A percentile compares a stretch with the other conserved stretches of the same genome.
Evolutionary conservation across 73 alveolate genomes (phyloP).

Genomic region (Tetrahymena borealis): DNA sequence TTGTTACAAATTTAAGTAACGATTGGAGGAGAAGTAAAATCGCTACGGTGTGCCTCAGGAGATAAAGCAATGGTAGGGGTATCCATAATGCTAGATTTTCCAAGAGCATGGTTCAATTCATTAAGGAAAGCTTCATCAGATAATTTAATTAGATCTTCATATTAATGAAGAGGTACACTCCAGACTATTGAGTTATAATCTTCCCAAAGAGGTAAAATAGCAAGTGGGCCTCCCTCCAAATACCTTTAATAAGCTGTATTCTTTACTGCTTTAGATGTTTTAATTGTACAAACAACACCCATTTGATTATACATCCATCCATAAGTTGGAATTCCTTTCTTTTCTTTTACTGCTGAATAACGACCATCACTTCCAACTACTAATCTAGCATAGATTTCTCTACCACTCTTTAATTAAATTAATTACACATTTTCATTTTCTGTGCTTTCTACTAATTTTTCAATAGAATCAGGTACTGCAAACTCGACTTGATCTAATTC

Average conservation of each 20-base stretch:
- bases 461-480: slow-evolving; percentile 18
- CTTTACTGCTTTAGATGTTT: slow-evolving; percentile 32
- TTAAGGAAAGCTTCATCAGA: slow-evolving; percentile 49
- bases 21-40: slow-evolving; percentile 45
- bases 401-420: slow-evolving; percentile 47
- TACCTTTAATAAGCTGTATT: slow-evolving; percentile 54
- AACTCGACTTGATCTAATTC: slow-evolving; percentile 12
- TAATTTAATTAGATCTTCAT: slow-evolving; percentile 28
- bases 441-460: not conserved
- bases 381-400: slow-evolving; percentile 33
- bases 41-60: not conserved
- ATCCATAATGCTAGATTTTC: slow-evolving; percentile 20
- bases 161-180: slow-evolving; percentile 52
- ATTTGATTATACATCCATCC: slow-evolving; percentile 54
- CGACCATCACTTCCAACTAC: slow-evolving; percentile 79
- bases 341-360: slow-evolving; percentile 53
- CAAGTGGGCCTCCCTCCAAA: slow-evolving; percentile 67
- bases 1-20: slow-evolving; percentile 41
- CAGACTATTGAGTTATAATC: slow-evolving; percentile 61
- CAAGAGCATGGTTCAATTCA: slow-evolving; percentile 44
- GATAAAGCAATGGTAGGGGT: not conserved
- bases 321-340: slow-evolving; percentile 44
- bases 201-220: slow-evolving; percentile 68
- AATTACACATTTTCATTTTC: slow-evolving; percentile 16
- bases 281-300: slow-evolving; percentile 66